A percentile compares a stretch with the other conserved stretches of the same genome.
These are phyloP conservation scores for Wallacemonas collosoma DNA, from an alignment of 208 protist species.

Conservation along the genomic window DNA sequence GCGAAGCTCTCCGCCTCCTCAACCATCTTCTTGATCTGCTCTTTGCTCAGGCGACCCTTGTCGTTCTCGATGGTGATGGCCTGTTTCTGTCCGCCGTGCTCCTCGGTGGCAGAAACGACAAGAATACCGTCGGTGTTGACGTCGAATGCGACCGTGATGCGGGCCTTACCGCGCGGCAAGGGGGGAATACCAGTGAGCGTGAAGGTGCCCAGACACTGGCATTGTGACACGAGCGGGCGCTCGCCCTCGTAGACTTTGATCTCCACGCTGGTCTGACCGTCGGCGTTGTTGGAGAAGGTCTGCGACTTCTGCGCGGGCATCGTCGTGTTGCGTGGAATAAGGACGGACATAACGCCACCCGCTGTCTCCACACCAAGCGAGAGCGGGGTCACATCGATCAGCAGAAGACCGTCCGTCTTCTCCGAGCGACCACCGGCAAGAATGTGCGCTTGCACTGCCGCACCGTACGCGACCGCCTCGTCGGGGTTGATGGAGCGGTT, in stretches of 20 bases:
- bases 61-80: constrained; percentile 97
- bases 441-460: constrained; percentile 97
- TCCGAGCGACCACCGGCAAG: constrained; percentile 74
- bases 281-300: constrained; percentile 87
- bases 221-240: constrained; percentile 89
- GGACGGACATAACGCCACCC: constrained; percentile 96
- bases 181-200: constrained; percentile 86
- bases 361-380: constrained; percentile 93
- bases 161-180: constrained; percentile 92
- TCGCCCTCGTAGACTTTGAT: constrained; percentile 96
- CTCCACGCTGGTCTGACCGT: constrained; percentile 90
- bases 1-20: constrained; percentile 93
- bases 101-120: constrained; percentile 95
- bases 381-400: constrained; percentile 93
- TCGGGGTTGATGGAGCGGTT: constrained; percentile 94
- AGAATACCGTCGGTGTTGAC: constrained; percentile 98
- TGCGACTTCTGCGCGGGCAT: constrained; percentile 87
- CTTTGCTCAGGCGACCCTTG: constrained; percentile 94
- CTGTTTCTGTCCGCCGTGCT: constrained; percentile 88
- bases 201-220: constrained; percentile 96
- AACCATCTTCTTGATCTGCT: constrained; percentile 96
- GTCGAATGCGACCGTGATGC: constrained; percentile 99
- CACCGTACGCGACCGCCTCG: constrained; percentile 94
- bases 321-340: constrained; percentile 88
- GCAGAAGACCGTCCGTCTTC: constrained; percentile 77